Base-by-base conservation (phyloP, 1,284 basidiomycete genomes). In the Cutaneotrichosporon mucoides region DNA sequence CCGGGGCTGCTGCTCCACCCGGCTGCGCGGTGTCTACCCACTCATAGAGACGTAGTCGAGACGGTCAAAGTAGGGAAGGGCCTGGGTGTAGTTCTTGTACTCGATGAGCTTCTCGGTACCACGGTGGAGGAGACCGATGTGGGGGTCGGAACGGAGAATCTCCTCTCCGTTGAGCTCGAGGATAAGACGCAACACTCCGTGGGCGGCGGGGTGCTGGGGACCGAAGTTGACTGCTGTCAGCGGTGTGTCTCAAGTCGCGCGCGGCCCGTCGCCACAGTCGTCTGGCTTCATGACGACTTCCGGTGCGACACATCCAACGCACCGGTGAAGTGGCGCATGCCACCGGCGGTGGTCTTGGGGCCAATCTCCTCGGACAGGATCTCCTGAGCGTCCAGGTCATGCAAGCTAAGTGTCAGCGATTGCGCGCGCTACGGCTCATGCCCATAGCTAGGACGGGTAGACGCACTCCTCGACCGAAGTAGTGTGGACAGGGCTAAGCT, bases 41-140 rank as follows among this genome's bases (percentile, higher is more conserved):
- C 91, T 96, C 95, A 98, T 98, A 53, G 94, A 97, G 58, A 97
- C 93, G 73, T 99, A 99, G 83, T 99, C 95, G 65, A 99, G 84
- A 73, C 95, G 92, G 79, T 99, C 95, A 79, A 99, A 99, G 82
- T 99, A 98, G 2, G 95, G 96, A n/a, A 97, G 82, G 2, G 95
- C 95, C 82, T 98, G 96, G 12, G 88, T 92, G 78, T 98, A 99
- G 9, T 89, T 98, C 83, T 99, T 99, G 85, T 95, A 97, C 81
- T 99, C 95, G 72, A 98, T 99, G 57, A 99, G 84, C 80, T 99
- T 99, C 79, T 99, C 95, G 15, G 95, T 99, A 42, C 94, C 95
- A 71, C 96, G 87, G 80, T 99, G 95, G 61, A 99, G 84, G 44
- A 99, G 84, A 64, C 95, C 96, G 71, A 99, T 88, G 73, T 99